Percentiles rank a stretch among this genome's conserved stretches.
Conservation (phyloP, 495 filamentous ascomycete species). For the Neurospora sp. region DNA sequence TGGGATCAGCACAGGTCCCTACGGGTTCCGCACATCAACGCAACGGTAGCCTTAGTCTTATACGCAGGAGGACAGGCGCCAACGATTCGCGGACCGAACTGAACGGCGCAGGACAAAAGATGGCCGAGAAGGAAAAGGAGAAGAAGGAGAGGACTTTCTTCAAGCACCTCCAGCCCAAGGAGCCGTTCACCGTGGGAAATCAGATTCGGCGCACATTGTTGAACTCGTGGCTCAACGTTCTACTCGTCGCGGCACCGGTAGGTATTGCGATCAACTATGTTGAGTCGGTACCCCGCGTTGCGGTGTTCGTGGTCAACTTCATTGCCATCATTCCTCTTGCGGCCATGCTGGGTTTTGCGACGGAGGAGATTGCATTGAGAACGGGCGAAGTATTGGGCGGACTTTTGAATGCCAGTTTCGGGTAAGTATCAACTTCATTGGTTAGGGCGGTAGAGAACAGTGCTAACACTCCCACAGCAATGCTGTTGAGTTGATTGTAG, state of each 20-base stretch:
- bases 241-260: slow-evolving; percentile 67
- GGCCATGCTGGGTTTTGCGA: slow-evolving; percentile 82
- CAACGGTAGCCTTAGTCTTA: background rate
- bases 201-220: slow-evolving; percentile 64
- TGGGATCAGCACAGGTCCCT: background rate
- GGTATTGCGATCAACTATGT: slow-evolving; percentile 66
- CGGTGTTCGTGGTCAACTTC: slow-evolving; percentile 80
- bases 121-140: slow-evolving; percentile 10
- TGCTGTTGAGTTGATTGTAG: slow-evolving; percentile 85
- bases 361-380: slow-evolving; percentile 76
- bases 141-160: slow-evolving; percentile 30
- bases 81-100: background rate
- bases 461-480: slow-evolving; percentile 42
- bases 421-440: slow-evolving; percentile 37
- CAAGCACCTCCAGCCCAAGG: slow-evolving; percentile 34
- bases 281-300: slow-evolving; percentile 40
- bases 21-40: background rate
- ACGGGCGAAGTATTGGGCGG: slow-evolving; percentile 82
- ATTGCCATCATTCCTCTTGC: slow-evolving; percentile 83
- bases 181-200: slow-evolving; percentile 52
- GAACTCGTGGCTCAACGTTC: slow-evolving; percentile 74
- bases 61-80: background rate
- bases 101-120: background rate
- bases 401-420: slow-evolving; percentile 79
- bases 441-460: background rate